A percentile compares a stretch with the other conserved stretches of the same genome.
Evolutionary conservation across 2,329 filamentous ascomycete species (phyloP).

Genomic region (Fusarium foetens): DNA sequence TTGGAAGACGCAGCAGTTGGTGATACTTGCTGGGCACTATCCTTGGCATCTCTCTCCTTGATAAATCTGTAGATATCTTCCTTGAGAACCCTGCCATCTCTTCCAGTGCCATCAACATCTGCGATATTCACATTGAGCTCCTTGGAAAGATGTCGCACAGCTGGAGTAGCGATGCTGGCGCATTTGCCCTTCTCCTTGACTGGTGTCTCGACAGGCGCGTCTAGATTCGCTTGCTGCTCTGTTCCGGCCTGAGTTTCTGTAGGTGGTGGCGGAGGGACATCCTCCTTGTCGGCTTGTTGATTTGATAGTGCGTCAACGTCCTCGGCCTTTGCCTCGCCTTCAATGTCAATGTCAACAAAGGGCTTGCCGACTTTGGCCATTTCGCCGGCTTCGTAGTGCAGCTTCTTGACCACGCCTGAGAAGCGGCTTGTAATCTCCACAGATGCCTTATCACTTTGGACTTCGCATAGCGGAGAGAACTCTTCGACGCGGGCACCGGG

Average conservation of each 20-base stretch:
- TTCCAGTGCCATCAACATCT: slow-evolving; percentile 85
- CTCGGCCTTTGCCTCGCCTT: slow-evolving; percentile 71
- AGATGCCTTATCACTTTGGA: slow-evolving; percentile 95
- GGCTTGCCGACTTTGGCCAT: slow-evolving; percentile 96
- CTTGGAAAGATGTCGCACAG: slow-evolving; percentile 88
- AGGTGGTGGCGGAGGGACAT: slow-evolving; percentile 40
- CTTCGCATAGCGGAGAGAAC: slow-evolving; percentile 97
- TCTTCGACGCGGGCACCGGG: slow-evolving; percentile 95
- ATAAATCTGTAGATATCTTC: slow-evolving; percentile 86
- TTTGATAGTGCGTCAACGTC: slow-evolving; percentile 50
- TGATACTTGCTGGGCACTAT: slow-evolving; percentile 29
- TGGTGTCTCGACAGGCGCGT: slow-evolving; percentile 13
- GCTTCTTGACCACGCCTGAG: slow-evolving; percentile 92
- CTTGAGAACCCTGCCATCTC: slow-evolving; percentile 89
- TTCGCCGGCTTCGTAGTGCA: slow-evolving; percentile 95
- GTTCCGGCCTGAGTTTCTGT: slow-evolving; percentile 24
- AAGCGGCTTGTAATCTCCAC: slow-evolving; percentile 95
- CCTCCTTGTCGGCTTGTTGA: slow-evolving; percentile 46
- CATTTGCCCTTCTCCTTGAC: slow-evolving; percentile 66
- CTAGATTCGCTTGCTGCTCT: slow-evolving; percentile 3
- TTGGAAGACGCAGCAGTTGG: slow-evolving; percentile 38
- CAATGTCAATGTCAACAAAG: slow-evolving; percentile 93
- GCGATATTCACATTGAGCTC: slow-evolving; percentile 81
- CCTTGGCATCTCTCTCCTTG: slow-evolving; percentile 60
- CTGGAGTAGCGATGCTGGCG: slow-evolving; percentile 85